Evolutionary conservation across 2,329 filamentous ascomycete species (phyloP).

Genomic region (Hypocreales sp.): DNA sequence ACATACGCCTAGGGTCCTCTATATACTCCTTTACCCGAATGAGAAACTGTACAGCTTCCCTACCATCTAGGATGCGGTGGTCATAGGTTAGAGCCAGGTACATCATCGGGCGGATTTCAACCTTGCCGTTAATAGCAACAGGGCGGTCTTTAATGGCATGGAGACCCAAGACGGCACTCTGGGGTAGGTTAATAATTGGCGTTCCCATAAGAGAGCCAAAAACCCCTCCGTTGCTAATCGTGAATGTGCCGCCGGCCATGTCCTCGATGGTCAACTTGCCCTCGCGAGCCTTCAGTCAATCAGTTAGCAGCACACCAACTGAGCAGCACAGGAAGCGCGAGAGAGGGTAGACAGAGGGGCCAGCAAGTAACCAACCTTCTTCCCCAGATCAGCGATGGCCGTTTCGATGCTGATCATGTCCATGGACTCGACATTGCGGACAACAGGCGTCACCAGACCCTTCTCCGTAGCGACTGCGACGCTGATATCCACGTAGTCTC

Average conservation of each 20-base stretch:
- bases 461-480: conserved; percentile 96
- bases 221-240: conserved; percentile 92
- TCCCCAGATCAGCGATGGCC: conserved; percentile 82
- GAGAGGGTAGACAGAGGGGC: background rate
- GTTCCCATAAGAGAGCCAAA: conserved; percentile 97
- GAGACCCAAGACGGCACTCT: conserved; percentile 80
- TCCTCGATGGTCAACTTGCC: conserved; percentile 97
- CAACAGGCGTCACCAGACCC: conserved; percentile 89
- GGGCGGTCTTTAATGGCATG: conserved; percentile 95
- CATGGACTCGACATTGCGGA: conserved; percentile 81
- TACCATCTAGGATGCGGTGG: conserved; percentile 85
- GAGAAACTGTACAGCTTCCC: conserved; percentile 91
- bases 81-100: conserved; percentile 96
- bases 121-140: conserved; percentile 79
- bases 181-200: conserved; percentile 94
- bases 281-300: conserved; percentile 63
- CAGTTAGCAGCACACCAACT: conserved; percentile 1
- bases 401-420: conserved; percentile 83
- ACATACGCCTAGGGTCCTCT: conserved; percentile 87
- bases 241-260: conserved; percentile 97
- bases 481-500: conserved; percentile 95
- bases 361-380: conserved; percentile 50
- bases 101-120: conserved; percentile 99
- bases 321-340: background rate
- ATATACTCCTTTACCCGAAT: conserved; percentile 97